Base-by-base conservation (phyloP, 2,329 filamentous ascomycete species). In the Sordariomycetes sp. region DNA sequence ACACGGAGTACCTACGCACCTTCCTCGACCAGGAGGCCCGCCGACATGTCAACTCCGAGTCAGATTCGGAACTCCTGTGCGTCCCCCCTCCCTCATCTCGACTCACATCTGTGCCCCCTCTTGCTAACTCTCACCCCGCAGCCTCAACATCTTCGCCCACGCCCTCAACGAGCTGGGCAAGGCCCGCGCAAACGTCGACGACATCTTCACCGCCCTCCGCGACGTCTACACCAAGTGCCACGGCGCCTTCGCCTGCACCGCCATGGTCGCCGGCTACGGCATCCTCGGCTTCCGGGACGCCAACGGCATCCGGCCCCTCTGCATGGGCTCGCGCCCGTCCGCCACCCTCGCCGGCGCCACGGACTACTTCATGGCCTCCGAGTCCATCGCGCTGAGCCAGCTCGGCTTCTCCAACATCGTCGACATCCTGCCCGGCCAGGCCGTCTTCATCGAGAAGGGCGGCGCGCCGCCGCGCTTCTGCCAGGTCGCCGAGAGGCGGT, bases 341-440 rank as follows among this genome's bases (percentile, higher is more conserved):
- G 71, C 76, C 16, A 87, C 79, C 0, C 60, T 83, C 46, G 78
- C 81, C 40, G 76, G 81, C 4, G 85, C 83, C 6, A 86, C 73
- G 60, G 91, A 96, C 71, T 96, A 95, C 75, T 90, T 96, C 81
- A 83, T 96, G 76, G 90, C 90, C 1, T 96, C 90, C 0, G 91
- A 96, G 72, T 93, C 88, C 10, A 85, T 96, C 55, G 91, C 90
- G 10, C 76, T 96, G 53, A 81, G 81, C 53, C 90, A 95, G 69
- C 85, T 93, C 54, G 90, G 90, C 18, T 96, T 94, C 74, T 77
- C 72, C 37, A 78, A 90, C 67, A 86, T 95, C 64, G 73, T 79
- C 46, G 88, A 96, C 66, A 88, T 96, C 62, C 74, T 86, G 58
- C 90, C 91, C 0, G 91, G 92, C 24, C 82, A 96, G 72, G 90